These are phyloP conservation scores for Citrullus mucosospermus DNA, from an alignment of 306 rosid species.

Conservation along the genomic window DNA sequence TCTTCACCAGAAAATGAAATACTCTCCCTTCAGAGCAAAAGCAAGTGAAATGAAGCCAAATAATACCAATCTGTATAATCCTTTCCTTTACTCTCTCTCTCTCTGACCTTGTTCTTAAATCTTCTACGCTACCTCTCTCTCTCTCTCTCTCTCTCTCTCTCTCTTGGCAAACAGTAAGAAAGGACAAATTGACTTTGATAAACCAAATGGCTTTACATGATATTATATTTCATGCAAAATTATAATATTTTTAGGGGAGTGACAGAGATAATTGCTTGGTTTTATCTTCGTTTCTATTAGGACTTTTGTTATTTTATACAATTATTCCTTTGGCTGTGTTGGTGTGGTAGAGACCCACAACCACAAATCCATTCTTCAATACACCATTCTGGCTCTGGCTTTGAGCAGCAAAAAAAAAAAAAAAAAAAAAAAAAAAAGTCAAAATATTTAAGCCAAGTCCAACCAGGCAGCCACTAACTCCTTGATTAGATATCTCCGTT, in stretches of 20 bases:
- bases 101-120: slow-evolving; percentile 3
- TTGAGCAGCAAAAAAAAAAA: neutral
- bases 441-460: neutral
- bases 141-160: neutral
- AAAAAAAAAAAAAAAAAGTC: neutral
- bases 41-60: neutral
- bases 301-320: slow-evolving; percentile 4
- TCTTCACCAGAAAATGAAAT: neutral
- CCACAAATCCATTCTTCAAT: neutral
- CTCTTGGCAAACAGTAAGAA: neutral
- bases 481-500: neutral
- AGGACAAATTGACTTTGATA: slow-evolving; percentile 9
- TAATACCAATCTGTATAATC: neutral
- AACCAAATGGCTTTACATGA: neutral
- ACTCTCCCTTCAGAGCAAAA: neutral
- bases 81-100: neutral
- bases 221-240: neutral
- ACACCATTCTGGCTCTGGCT: neutral
- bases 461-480: neutral
- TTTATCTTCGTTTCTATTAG: neutral
- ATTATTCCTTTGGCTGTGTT: neutral
- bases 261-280: slow-evolving; percentile 6
- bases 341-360: slow-evolving; percentile 1
- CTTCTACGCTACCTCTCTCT: slow-evolving; percentile 1
- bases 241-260: neutral